Evolutionary conservation across 2,329 filamentous ascomycete species (phyloP).

Genomic region (Elsinoe perseae): DNA sequence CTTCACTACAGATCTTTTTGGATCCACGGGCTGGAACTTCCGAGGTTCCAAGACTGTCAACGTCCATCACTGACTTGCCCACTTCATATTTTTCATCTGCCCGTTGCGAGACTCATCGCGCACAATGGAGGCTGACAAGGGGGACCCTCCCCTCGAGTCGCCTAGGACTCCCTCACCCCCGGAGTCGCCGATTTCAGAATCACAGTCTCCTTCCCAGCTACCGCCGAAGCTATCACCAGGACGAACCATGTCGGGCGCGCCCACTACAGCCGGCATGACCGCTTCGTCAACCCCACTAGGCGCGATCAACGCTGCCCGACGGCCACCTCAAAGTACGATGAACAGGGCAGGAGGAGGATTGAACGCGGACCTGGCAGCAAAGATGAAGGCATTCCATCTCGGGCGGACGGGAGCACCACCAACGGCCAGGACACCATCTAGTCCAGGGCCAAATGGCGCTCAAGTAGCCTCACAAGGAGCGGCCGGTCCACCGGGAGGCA

Average conservation of each 20-base stretch:
- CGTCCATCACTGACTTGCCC: background rate
- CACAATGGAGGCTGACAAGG: conserved; percentile 14
- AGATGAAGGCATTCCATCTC: conserved; percentile 62
- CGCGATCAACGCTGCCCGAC: conserved; percentile 60
- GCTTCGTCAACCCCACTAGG: conserved; percentile 79
- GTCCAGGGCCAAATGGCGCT: conserved; percentile 21
- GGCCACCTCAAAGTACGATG: conserved; percentile 36
- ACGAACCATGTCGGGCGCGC: conserved; percentile 50
- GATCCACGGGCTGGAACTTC: background rate
- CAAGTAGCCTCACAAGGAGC: conserved; percentile 22
- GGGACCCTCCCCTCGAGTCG: conserved; percentile 14
- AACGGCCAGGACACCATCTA: conserved; percentile 31
- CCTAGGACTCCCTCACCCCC: conserved; percentile 16
- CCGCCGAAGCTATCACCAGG: conserved; percentile 50
- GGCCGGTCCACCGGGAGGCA: conserved; percentile 27
- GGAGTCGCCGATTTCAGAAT: conserved; percentile 12
- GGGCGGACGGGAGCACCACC: conserved; percentile 50
- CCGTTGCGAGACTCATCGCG: background rate
- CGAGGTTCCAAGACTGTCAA: background rate
- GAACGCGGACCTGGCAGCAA: conserved; percentile 54
- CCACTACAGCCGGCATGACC: conserved; percentile 53
- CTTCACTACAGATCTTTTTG: background rate
- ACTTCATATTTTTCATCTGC: background rate
- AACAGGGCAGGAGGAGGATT: conserved; percentile 43
- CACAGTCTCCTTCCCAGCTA: background rate